Percentiles rank a stretch among this genome's conserved stretches.
phyloP scores from a whole-genome alignment of 78 protist species.

The Mantamonas sphyraenae region DNA sequence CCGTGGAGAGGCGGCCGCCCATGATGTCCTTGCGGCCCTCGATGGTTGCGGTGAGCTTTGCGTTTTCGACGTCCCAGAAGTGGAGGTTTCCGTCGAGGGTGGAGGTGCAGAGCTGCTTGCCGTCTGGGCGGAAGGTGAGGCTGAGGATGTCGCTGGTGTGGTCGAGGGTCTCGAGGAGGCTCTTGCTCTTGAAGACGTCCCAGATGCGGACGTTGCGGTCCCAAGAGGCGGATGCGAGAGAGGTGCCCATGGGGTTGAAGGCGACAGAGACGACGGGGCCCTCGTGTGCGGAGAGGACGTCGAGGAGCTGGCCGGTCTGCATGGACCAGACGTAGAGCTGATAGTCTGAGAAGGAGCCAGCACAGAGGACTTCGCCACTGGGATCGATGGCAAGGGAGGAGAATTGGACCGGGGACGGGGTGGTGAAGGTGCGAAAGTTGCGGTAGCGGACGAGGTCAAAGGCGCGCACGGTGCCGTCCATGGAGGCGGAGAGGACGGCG shows the following conservation, averaged over 20 bases:
- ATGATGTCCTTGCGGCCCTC: slow-evolving; percentile 54
- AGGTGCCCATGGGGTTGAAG: background rate
- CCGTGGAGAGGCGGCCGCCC: slow-evolving; percentile 36
- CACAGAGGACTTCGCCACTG: slow-evolving; percentile 79
- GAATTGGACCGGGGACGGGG: slow-evolving; percentile 41
- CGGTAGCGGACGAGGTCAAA: slow-evolving; percentile 83
- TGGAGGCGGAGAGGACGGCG: slow-evolving; percentile 52
- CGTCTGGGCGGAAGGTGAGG: slow-evolving; percentile 66
- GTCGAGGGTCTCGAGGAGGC: slow-evolving; percentile 20
- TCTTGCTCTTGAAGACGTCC: slow-evolving; percentile 64
- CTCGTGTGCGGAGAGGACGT: slow-evolving; percentile 72
- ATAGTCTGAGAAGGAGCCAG: slow-evolving; percentile 62
- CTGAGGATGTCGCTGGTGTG: slow-evolving; percentile 45
- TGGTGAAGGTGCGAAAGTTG: slow-evolving; percentile 67
- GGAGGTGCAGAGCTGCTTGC: slow-evolving; percentile 29
- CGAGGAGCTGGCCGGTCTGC: slow-evolving; percentile 82
- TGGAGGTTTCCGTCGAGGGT: slow-evolving; percentile 44
- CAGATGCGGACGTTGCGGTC: slow-evolving; percentile 72
- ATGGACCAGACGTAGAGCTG: slow-evolving; percentile 75
- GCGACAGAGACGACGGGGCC: background rate
- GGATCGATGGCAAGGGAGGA: slow-evolving; percentile 74
- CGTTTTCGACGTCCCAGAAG: slow-evolving; percentile 33
- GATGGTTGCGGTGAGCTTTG: slow-evolving; percentile 39
- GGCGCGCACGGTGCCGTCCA: slow-evolving; percentile 90
- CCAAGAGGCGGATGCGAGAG: slow-evolving; percentile 70